These are phyloP conservation scores for Serendipita sp. DNA, from an alignment of 768 basidiomycete genomes.

Conservation along the genomic window DNA sequence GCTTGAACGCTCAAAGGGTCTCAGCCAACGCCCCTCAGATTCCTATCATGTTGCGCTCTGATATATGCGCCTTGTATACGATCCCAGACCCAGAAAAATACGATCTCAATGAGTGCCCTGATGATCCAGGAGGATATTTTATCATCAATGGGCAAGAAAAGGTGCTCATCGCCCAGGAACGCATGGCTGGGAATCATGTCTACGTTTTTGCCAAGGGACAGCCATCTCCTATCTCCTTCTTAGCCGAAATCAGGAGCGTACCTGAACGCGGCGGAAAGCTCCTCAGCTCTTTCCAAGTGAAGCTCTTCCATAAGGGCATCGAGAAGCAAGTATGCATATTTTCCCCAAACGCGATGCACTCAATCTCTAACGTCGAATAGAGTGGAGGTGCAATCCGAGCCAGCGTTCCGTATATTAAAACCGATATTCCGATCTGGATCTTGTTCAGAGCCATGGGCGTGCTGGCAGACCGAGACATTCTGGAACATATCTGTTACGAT, in stretches of 20 bases:
- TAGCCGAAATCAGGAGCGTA: constrained; percentile 93
- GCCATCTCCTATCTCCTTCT: constrained; percentile 87
- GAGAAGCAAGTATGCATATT: constrained; percentile 60
- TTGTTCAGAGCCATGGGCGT: constrained; percentile 97
- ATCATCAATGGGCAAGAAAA: constrained; percentile 99
- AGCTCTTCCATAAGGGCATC: constrained; percentile 84
- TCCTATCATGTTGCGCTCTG: constrained; percentile 93
- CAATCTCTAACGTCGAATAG: constrained; percentile 25
- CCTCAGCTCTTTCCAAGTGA: constrained; percentile 93
- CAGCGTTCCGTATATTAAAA: constrained; percentile 94
- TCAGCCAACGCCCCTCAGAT: constrained; percentile 35
- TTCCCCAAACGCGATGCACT: neutral
- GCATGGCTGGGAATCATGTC: constrained; percentile 99
- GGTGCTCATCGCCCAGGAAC: constrained; percentile 98
- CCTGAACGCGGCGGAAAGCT: constrained; percentile 98
- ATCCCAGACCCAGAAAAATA: constrained; percentile 68
- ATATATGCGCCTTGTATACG: constrained; percentile 80
- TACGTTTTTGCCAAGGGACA: constrained; percentile 98
- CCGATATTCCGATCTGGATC: constrained; percentile 97
- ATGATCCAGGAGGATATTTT: constrained; percentile 98
- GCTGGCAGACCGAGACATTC: constrained; percentile 92
- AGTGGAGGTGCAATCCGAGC: constrained; percentile 89
- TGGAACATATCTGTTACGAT: constrained; percentile 98
- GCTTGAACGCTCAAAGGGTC: neutral
- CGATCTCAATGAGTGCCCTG: constrained; percentile 94